Conservation (phyloP, 2,329 filamentous ascomycete genomes). For the Neoascochyta sp. region DNA sequence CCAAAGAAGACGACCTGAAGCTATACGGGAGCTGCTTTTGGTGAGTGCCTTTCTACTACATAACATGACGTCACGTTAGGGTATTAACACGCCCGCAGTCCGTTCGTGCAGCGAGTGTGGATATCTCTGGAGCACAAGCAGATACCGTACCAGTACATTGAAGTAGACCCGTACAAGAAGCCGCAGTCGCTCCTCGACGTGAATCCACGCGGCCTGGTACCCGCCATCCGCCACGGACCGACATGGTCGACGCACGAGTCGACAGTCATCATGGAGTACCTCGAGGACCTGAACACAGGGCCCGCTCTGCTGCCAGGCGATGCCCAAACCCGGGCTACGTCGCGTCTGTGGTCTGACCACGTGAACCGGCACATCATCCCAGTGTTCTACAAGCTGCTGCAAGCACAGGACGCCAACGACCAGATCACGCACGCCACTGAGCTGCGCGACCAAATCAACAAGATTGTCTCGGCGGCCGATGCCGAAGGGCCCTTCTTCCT, state of each 20-base stretch:
- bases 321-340: slow-evolving; percentile 67
- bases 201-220: slow-evolving; percentile 72
- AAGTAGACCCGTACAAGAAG: slow-evolving; percentile 76
- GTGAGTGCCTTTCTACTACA: slow-evolving; percentile 45
- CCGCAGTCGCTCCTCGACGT: slow-evolving; percentile 68
- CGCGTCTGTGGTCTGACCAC: slow-evolving; percentile 76
- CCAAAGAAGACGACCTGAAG: slow-evolving; percentile 67
- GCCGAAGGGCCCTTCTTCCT: slow-evolving; percentile 66
- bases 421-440: slow-evolving; percentile 58
- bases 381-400: slow-evolving; percentile 69
- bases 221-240: slow-evolving; percentile 67
- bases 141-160: slow-evolving; percentile 78
- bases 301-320: slow-evolving; percentile 62
- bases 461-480: slow-evolving; percentile 56
- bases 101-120: slow-evolving; percentile 85
- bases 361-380: slow-evolving; percentile 75
- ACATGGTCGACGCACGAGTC: slow-evolving; percentile 83
- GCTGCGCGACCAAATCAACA: slow-evolving; percentile 63
- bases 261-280: slow-evolving; percentile 80
- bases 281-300: slow-evolving; percentile 67
- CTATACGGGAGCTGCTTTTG: slow-evolving; percentile 82
- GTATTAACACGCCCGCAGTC: slow-evolving; percentile 45
- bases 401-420: slow-evolving; percentile 58
- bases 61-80: slow-evolving; percentile 11
- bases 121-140: slow-evolving; percentile 79